phyloP scores from a whole-genome alignment of 1,284 basidiomycete species.

The Psilocybe mexicana region DNA sequence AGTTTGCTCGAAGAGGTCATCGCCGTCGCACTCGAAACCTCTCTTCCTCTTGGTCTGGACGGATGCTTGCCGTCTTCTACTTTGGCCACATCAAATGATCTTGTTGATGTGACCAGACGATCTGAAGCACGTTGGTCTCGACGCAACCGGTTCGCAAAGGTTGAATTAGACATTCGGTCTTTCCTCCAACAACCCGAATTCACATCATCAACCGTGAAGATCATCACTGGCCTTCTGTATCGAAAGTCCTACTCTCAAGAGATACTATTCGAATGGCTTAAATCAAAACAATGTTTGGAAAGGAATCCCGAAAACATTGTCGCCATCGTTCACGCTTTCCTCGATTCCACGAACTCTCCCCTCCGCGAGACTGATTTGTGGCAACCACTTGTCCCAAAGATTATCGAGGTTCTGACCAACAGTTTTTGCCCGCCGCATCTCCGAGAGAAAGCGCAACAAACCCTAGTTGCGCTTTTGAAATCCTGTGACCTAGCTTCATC shows the following conservation, averaged over 20 bases:
- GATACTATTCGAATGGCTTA: constrained; percentile 19
- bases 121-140: constrained; percentile 30
- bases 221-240: constrained; percentile 25
- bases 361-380: constrained; percentile 24
- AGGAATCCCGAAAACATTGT: constrained; percentile 32
- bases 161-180: constrained; percentile 23
- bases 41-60: constrained; percentile 44
- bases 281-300: constrained; percentile 17
- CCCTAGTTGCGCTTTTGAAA: constrained; percentile 24
- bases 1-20: constrained; percentile 48
- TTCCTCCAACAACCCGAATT: constrained; percentile 20
- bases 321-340: constrained; percentile 40
- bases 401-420: constrained; percentile 19
- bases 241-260: constrained; percentile 11
- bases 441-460: constrained; percentile 21
- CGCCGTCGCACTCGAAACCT: constrained; percentile 39
- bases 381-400: constrained; percentile 17
- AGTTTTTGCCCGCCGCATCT: constrained; percentile 15
- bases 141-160: constrained; percentile 18
- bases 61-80: constrained; percentile 29
- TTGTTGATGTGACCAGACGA: constrained; percentile 25
- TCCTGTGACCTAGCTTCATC: neutral
- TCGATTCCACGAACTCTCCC: constrained; percentile 32
- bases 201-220: constrained; percentile 24
- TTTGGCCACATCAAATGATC: constrained; percentile 9